Conservation (phyloP, 495 filamentous ascomycete species). For the Cryomyces minteri region DNA sequence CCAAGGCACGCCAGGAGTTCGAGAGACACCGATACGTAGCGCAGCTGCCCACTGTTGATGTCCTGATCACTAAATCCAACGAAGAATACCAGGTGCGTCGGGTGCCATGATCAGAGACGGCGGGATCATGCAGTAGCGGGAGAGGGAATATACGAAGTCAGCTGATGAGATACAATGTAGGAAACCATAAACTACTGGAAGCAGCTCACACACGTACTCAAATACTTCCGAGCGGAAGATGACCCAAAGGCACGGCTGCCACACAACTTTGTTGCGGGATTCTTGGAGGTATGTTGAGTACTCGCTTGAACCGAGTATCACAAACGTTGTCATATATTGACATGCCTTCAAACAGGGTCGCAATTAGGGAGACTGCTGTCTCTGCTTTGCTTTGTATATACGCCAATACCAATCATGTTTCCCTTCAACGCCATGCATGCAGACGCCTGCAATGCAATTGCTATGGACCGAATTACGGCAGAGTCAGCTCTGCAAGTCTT, state of each 20-base stretch:
- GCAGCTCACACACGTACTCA: slow-evolving; percentile 88
- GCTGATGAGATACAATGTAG: slow-evolving; percentile 22
- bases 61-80: slow-evolving; percentile 72
- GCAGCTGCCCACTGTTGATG: slow-evolving; percentile 72
- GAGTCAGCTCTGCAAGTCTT: neutral
- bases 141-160: no score
- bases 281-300: slow-evolving; percentile 51
- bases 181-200: slow-evolving; percentile 99
- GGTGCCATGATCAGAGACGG: neutral
- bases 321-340: neutral
- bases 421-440: neutral
- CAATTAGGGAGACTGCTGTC: slow-evolving; percentile 4
- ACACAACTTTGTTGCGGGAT: slow-evolving; percentile 74
- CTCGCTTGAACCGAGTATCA: neutral
- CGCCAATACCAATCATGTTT: slow-evolving; percentile 11
- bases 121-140: no score
- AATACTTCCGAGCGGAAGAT: slow-evolving; percentile 87
- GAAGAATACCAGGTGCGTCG: slow-evolving; percentile 62
- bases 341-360: slow-evolving; percentile 4
- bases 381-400: slow-evolving; percentile 7
- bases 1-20: slow-evolving; percentile 93
- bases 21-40: slow-evolving; percentile 87
- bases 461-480: neutral
- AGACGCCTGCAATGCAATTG: slow-evolving; percentile 11
- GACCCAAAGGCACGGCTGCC: slow-evolving; percentile 63